A percentile compares a stretch with the other conserved stretches of the same genome.
These are phyloP conservation scores for Cutaneotrichosporon spelunceum DNA, from an alignment of 1,284 basidiomycete genomes.

Conservation along the genomic window DNA sequence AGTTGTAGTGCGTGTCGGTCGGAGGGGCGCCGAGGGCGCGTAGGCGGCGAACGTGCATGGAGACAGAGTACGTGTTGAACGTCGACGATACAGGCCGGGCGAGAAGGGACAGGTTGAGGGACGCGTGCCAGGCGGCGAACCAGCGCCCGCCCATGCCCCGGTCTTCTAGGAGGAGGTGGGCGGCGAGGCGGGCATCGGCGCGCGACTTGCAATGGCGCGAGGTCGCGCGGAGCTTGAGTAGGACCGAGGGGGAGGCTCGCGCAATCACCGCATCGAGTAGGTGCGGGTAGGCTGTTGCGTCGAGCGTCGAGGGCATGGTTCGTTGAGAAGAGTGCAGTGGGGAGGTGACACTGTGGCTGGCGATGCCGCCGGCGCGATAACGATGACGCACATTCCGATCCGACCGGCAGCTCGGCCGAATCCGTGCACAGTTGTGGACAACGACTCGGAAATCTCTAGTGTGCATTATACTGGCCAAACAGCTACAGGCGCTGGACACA, in stretches of 20 bases:
- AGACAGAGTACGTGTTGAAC: not conserved
- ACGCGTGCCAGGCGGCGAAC: conserved; percentile 8
- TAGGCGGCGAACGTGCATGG: not conserved
- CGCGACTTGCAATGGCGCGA: not conserved
- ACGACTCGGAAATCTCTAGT: not conserved
- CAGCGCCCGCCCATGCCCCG: conserved; percentile 4
- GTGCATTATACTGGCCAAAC: conserved; percentile 1
- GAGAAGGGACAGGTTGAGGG: not conserved
- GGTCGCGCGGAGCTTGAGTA: conserved; percentile 9
- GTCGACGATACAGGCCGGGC: not conserved
- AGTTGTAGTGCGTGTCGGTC: conserved; percentile 3
- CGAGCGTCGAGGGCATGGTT: not conserved
- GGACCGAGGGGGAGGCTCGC: not conserved
- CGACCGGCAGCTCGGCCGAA: not conserved
- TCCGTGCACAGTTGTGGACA: not conserved
- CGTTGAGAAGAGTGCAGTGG: not conserved
- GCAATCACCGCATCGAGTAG: conserved; percentile 13
- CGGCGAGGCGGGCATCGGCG: conserved; percentile 2
- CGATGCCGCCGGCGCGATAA: not conserved
- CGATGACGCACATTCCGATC: not conserved
- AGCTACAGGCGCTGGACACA: not conserved
- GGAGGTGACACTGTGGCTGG: not conserved
- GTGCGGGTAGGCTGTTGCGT: conserved; percentile 15
- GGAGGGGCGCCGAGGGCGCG: not conserved
- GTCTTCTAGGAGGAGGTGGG: conserved; percentile 4